phyloP scores from a whole-genome alignment of 164 flowering plant species.

The Aristolochia fimbriata region DNA sequence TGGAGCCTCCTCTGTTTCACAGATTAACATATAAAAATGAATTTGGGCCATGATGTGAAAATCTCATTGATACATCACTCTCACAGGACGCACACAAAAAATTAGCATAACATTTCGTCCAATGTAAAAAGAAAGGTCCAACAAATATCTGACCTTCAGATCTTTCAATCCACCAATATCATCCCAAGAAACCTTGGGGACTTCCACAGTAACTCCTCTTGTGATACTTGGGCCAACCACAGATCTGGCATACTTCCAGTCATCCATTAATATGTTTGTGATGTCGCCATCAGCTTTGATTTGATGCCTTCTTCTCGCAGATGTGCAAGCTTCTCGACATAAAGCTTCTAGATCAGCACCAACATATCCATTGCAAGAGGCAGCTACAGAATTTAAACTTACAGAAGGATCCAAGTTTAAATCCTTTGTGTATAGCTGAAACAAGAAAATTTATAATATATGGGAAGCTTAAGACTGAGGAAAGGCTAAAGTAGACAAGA shows the following conservation, averaged over 20 bases:
- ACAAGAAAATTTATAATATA: not conserved
- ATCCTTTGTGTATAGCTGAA: slow-evolving; percentile 76
- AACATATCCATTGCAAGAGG: slow-evolving; percentile 87
- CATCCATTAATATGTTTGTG: slow-evolving; percentile 40
- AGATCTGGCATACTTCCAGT: slow-evolving; percentile 67
- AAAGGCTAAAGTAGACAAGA: not conserved
- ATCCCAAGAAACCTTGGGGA: slow-evolving; percentile 88
- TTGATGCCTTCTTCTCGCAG: slow-evolving; percentile 31
- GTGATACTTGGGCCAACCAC: slow-evolving; percentile 91
- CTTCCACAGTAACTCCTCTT: slow-evolving; percentile 79
- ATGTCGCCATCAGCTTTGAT: slow-evolving; percentile 15
- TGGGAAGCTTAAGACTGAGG: not conserved
- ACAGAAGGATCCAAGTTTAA: slow-evolving; percentile 51
- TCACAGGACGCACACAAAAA: not conserved
- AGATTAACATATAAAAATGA: not conserved
- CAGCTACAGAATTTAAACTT: slow-evolving; percentile 61
- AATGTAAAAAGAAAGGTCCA: not conserved
- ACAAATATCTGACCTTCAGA: slow-evolving; percentile 51
- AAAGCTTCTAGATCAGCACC: slow-evolving; percentile 97
- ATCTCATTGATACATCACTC: too few species aligned
- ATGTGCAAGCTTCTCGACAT: slow-evolving; percentile 66
- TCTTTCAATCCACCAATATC: slow-evolving; percentile 87
- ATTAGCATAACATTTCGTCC: not conserved
- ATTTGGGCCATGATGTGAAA: not conserved
- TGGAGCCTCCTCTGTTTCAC: slow-evolving; percentile 76